These are phyloP conservation scores for Pyrus communis DNA, from an alignment of 306 rosid genomes.

Conservation along the genomic window DNA sequence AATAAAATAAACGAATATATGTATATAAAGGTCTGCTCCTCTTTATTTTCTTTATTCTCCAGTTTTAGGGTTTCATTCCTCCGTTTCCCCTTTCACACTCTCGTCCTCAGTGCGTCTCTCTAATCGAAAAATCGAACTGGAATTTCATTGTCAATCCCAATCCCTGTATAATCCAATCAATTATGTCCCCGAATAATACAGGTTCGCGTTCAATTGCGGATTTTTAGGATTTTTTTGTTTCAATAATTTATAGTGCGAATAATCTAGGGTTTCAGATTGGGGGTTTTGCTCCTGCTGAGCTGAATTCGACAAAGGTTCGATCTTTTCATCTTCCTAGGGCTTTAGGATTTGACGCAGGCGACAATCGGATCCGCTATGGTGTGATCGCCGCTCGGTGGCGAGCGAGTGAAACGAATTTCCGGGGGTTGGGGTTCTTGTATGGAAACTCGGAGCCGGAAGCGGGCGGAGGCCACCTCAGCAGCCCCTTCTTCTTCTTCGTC, in stretches of 20 bases:
- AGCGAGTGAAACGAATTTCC: slow-evolving; percentile 53
- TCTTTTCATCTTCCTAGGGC: neutral
- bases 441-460: slow-evolving; percentile 99
- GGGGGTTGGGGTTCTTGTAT: slow-evolving; percentile 99
- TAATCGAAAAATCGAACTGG: neutral
- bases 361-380: slow-evolving; percentile 28
- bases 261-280: slow-evolving; percentile 43
- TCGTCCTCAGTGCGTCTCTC: neutral
- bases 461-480: slow-evolving; percentile 99
- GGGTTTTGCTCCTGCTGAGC: slow-evolving; percentile 20
- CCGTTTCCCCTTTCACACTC: neutral
- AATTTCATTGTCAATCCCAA: neutral
- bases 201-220: neutral
- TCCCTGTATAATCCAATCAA: neutral
- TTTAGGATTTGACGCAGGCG: slow-evolving; percentile 20
- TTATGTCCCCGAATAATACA: neutral
- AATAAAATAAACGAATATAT: neutral
- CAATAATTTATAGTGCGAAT: neutral
- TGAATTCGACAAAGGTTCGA: slow-evolving; percentile 19
- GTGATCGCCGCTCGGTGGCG: slow-evolving; percentile 77
- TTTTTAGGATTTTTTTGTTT: neutral
- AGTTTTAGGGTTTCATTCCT: slow-evolving; percentile 35
- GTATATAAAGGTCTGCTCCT: slow-evolving; percentile 14
- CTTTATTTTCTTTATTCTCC: neutral
- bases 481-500: slow-evolving; percentile 95